These are phyloP conservation scores for Babjeviella inositovora DNA, from an alignment of 805 yeast species.

Conservation along the genomic window DNA sequence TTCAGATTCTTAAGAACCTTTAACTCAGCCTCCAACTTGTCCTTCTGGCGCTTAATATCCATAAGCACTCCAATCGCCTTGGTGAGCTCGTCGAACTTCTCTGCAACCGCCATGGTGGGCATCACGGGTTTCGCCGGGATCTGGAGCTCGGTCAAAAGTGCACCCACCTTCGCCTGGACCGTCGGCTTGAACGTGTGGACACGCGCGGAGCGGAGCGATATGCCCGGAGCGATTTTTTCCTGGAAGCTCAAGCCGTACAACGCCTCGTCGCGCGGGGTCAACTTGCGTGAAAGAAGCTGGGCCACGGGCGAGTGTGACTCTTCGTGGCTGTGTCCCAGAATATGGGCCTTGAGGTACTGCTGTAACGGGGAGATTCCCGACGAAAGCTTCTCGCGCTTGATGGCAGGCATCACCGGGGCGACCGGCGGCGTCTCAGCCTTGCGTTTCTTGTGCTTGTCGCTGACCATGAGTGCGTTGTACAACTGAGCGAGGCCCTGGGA, in stretches of 20 bases:
- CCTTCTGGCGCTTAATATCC: slow-evolving; percentile 77
- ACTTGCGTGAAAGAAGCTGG: slow-evolving; percentile 28
- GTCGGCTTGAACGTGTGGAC: slow-evolving; percentile 70
- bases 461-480: slow-evolving; percentile 59
- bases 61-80: slow-evolving; percentile 55
- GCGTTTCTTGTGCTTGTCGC: slow-evolving; percentile 41
- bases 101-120: slow-evolving; percentile 70
- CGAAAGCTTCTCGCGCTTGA: slow-evolving; percentile 15
- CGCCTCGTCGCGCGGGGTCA: slow-evolving; percentile 67
- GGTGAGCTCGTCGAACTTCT: slow-evolving; percentile 61
- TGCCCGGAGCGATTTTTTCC: slow-evolving; percentile 68
- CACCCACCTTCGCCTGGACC: slow-evolving; percentile 41
- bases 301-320: slow-evolving; percentile 5
- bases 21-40: slow-evolving; percentile 73
- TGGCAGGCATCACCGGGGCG: slow-evolving; percentile 21
- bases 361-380: slow-evolving; percentile 8
- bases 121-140: slow-evolving; percentile 72
- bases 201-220: slow-evolving; percentile 63
- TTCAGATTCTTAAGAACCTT: too few species aligned
- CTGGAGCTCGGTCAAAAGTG: slow-evolving; percentile 61
- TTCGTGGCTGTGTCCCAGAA: slow-evolving; percentile 17
- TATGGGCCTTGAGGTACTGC: slow-evolving; percentile 24
- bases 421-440: slow-evolving; percentile 24
- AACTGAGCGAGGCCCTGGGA: slow-evolving; percentile 85
- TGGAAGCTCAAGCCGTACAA: slow-evolving; percentile 74